phyloP scores from a whole-genome alignment of 768 basidiomycete species.

The Mycena epipterygia region DNA sequence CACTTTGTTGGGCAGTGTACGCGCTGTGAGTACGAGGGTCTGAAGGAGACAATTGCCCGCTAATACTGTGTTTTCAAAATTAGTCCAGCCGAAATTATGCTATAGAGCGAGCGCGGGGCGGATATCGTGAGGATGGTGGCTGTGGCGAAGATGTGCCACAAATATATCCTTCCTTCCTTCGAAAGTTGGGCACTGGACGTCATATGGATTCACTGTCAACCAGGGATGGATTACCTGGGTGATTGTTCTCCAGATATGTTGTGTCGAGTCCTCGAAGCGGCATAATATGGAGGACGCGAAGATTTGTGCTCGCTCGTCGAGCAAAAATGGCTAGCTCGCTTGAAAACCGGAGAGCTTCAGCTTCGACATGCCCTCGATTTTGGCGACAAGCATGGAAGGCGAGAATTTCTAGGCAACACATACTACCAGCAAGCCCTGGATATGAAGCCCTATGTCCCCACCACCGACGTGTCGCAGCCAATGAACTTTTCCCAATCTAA shows the following conservation, averaged over 20 bases:
- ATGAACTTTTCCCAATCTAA: neutral
- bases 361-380: conserved; percentile 13
- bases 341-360: neutral
- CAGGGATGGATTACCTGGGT: neutral
- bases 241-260: conserved; percentile 9
- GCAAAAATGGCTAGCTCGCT: conserved; percentile 8
- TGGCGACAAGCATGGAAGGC: conserved; percentile 13
- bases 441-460: neutral
- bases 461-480: neutral
- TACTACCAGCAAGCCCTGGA: conserved; percentile 20
- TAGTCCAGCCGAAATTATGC: conserved; percentile 1
- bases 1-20: conserved; percentile 19
- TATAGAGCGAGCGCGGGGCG: neutral
- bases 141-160: conserved; percentile 24
- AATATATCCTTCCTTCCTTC: conserved; percentile 16
- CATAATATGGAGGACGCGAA: neutral
- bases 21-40: neutral
- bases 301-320: conserved; percentile 15
- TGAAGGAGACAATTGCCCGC: no score
- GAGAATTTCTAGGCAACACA: neutral
- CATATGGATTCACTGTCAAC: conserved; percentile 4
- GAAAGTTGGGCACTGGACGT: conserved; percentile 21
- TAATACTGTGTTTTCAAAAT: neutral
- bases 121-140: neutral
- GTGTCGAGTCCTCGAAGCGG: neutral